Evolutionary conservation across 2,329 filamentous ascomycete species (phyloP).

Genomic region (Dactylellina leptospora): DNA sequence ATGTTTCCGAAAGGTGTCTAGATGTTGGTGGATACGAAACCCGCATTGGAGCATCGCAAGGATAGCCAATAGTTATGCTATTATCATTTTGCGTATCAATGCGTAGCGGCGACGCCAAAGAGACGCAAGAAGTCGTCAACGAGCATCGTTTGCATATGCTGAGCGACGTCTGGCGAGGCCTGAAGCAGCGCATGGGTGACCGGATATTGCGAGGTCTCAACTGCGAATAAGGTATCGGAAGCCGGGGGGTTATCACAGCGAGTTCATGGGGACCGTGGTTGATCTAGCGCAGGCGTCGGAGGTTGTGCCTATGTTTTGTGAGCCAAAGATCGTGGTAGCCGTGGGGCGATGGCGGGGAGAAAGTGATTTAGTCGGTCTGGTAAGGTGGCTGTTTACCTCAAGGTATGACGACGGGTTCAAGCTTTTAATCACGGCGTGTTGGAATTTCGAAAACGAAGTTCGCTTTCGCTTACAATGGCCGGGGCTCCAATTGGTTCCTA

Average conservation of each 20-base stretch:
- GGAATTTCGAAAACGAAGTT: conserved; percentile 67
- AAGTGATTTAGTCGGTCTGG: no score
- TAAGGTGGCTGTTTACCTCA: conserved; percentile 3
- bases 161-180: conserved; percentile 21
- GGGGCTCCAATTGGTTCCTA: conserved; percentile 18
- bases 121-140: conserved; percentile 37
- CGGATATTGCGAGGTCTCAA: background rate
- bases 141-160: conserved; percentile 29
- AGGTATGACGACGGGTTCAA: no score
- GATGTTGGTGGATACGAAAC: background rate
- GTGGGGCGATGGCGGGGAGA: no score
- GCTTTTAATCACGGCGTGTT: conserved; percentile 15
- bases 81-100: conserved; percentile 12
- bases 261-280: background rate
- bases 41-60: background rate
- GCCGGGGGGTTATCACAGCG: background rate
- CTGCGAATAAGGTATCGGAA: background rate
- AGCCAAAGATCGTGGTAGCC: background rate
- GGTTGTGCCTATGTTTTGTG: background rate
- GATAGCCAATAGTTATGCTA: conserved; percentile 4
- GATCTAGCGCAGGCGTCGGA: background rate
- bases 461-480: conserved; percentile 85
- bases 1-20: conserved; percentile 18
- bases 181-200: conserved; percentile 32
- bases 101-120: conserved; percentile 21